Percentiles rank a stretch among this genome's conserved stretches.
phyloP scores from a whole-genome alignment of 164 flowering plant genomes.

The Buxus sempervirens region DNA sequence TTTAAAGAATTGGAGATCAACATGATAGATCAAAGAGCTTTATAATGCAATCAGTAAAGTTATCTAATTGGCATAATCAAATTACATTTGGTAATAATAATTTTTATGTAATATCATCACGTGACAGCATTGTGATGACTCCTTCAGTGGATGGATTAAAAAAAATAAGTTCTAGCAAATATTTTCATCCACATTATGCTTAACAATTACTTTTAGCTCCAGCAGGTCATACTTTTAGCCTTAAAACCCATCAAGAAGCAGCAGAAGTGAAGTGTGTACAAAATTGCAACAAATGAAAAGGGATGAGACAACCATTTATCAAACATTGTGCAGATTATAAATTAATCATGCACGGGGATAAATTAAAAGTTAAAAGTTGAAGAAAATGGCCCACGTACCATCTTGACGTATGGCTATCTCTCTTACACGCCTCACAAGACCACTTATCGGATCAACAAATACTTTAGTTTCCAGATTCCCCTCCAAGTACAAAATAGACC shows the following conservation, averaged over 20 bases:
- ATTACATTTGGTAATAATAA: neutral
- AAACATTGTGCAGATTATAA: neutral
- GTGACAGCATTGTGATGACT: neutral
- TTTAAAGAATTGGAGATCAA: neutral
- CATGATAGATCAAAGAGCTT: neutral
- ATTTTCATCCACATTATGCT: neutral
- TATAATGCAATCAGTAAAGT: neutral
- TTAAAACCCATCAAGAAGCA: no score
- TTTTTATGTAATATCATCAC: no score
- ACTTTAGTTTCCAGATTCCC: slow-evolving; percentile 88
- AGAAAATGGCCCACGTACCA: slow-evolving; percentile 38
- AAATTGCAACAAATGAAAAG: neutral
- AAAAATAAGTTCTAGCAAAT: neutral
- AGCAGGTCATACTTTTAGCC: neutral
- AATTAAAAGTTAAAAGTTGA: neutral
- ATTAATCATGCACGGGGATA: neutral
- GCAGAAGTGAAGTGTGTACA: neutral
- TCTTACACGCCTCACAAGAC: slow-evolving; percentile 71
- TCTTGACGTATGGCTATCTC: slow-evolving; percentile 81
- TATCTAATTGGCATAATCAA: neutral
- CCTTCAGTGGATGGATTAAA: neutral
- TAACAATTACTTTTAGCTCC: neutral
- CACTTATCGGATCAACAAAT: slow-evolving; percentile 69
- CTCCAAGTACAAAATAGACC: slow-evolving; percentile 72
- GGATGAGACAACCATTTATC: neutral